phyloP scores from a whole-genome alignment of 2,329 filamentous ascomycete genomes.

The Botryotinia globosa region DNA sequence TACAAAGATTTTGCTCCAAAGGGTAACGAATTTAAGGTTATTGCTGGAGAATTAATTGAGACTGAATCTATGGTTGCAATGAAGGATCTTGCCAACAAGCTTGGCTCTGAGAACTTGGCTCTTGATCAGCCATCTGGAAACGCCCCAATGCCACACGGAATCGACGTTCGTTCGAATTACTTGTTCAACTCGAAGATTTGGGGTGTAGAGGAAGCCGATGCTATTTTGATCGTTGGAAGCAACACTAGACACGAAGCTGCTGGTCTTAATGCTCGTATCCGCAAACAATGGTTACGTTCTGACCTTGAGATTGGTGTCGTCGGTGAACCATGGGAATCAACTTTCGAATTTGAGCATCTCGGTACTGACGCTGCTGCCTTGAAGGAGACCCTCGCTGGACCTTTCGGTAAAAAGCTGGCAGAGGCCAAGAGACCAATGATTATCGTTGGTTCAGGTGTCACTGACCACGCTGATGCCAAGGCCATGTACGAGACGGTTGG shows the following conservation, averaged over 20 bases:
- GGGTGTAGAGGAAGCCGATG: slow-evolving; percentile 91
- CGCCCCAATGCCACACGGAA: slow-evolving; percentile 82
- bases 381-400: slow-evolving; percentile 79
- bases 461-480: slow-evolving; percentile 87
- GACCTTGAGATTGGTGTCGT: slow-evolving; percentile 91
- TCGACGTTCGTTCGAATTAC: slow-evolving; percentile 93
- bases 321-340: slow-evolving; percentile 87
- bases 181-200: slow-evolving; percentile 94
- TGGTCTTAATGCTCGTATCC: slow-evolving; percentile 90
- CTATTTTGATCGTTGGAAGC: slow-evolving; percentile 87
- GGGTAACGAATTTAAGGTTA: slow-evolving; percentile 92
- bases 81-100: slow-evolving; percentile 95
- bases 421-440: slow-evolving; percentile 93
- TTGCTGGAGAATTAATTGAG: slow-evolving; percentile 88
- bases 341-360: slow-evolving; percentile 91
- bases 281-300: slow-evolving; percentile 96
- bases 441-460: slow-evolving; percentile 86
- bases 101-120: slow-evolving; percentile 93
- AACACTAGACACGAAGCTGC: slow-evolving; percentile 95
- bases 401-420: slow-evolving; percentile 90
- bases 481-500: slow-evolving; percentile 91
- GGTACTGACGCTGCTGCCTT: slow-evolving; percentile 75
- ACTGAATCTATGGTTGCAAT: slow-evolving; percentile 91
- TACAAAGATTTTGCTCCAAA: slow-evolving; percentile 77
- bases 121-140: slow-evolving; percentile 85